phyloP scores from a whole-genome alignment of 176 grass and related monocot genomes.

The Alopecurus myosuroides region DNA sequence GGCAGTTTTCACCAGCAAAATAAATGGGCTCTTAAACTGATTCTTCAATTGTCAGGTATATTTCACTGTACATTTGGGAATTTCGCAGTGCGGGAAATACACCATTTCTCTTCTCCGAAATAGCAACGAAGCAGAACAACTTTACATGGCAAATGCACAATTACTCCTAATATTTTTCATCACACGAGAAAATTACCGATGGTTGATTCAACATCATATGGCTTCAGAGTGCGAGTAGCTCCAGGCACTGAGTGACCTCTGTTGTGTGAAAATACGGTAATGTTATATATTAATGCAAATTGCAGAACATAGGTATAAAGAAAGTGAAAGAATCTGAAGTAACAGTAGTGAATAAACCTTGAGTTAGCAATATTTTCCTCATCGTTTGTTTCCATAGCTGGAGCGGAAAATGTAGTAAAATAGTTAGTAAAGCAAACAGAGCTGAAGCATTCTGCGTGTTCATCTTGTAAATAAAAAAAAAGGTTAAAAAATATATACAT shows the following conservation, averaged over 20 bases:
- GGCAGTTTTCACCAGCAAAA: too few species aligned
- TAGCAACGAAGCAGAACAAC: not conserved
- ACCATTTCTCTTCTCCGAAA: not conserved
- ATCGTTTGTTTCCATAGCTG: constrained; percentile 12
- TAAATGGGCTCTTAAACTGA: not conserved
- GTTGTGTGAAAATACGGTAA: not conserved
- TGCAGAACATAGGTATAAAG: not conserved
- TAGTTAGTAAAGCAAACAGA: not conserved
- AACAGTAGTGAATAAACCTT: not conserved
- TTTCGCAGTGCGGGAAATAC: not conserved
- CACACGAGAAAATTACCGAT: constrained; percentile 15
- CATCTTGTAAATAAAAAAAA: not conserved
- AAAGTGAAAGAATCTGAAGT: not conserved
- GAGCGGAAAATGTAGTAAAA: not conserved
- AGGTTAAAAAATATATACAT: constrained; percentile 35
- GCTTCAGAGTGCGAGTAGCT: constrained; percentile 20
- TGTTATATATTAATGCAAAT: not conserved
- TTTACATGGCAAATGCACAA: not conserved
- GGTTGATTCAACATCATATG: constrained; percentile 17
- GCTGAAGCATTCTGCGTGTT: not conserved
- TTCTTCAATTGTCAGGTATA: not conserved
- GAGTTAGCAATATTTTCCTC: not conserved
- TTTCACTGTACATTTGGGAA: not conserved
- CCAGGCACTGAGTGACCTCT: not conserved
- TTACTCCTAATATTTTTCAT: not conserved